phyloP scores from a whole-genome alignment of 371 early-diverging fungal species.

The Dentiscutata heterogama region DNA sequence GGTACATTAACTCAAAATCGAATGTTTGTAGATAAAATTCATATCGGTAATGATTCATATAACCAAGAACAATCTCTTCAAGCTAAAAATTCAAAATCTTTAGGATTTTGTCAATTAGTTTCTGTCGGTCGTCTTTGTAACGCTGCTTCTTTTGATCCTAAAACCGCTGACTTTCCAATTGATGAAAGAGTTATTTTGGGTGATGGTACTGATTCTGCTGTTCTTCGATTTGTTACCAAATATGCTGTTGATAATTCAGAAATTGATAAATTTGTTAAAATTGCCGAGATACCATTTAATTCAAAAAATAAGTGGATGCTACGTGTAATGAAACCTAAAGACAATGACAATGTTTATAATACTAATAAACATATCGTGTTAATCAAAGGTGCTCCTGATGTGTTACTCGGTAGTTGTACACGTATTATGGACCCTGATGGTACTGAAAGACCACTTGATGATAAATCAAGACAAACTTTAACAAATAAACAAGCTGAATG shows the following conservation, averaged over 20 bases:
- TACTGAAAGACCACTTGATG: slow-evolving; percentile 56
- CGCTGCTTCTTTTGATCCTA: slow-evolving; percentile 66
- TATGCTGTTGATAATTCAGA: background rate
- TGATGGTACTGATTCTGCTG: slow-evolving; percentile 83
- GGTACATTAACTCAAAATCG: slow-evolving; percentile 75
- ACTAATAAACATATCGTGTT: slow-evolving; percentile 54
- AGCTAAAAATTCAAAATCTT: background rate
- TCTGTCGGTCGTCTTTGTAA: slow-evolving; percentile 67
- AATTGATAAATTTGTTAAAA: slow-evolving; percentile 56
- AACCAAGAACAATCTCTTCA: background rate
- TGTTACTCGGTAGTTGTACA: slow-evolving; percentile 65
- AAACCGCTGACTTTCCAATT: slow-evolving; percentile 57
- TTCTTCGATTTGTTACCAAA: slow-evolving; percentile 66
- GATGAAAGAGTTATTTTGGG: slow-evolving; percentile 69
- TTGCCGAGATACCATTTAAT: slow-evolving; percentile 70
- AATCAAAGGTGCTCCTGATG: slow-evolving; percentile 86
- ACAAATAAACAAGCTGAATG: slow-evolving; percentile 63
- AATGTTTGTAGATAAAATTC: slow-evolving; percentile 63
- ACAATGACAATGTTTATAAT: slow-evolving; percentile 38
- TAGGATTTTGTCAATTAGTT: slow-evolving; percentile 61
- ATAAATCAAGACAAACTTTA: slow-evolving; percentile 53
- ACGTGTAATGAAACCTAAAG: slow-evolving; percentile 51
- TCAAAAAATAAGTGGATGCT: slow-evolving; percentile 80
- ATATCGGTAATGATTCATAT: slow-evolving; percentile 42
- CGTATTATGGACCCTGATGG: slow-evolving; percentile 58